Base-by-base conservation (phyloP, 1,284 basidiomycete species). In the Melanopsichium pennsylvanicum region DNA sequence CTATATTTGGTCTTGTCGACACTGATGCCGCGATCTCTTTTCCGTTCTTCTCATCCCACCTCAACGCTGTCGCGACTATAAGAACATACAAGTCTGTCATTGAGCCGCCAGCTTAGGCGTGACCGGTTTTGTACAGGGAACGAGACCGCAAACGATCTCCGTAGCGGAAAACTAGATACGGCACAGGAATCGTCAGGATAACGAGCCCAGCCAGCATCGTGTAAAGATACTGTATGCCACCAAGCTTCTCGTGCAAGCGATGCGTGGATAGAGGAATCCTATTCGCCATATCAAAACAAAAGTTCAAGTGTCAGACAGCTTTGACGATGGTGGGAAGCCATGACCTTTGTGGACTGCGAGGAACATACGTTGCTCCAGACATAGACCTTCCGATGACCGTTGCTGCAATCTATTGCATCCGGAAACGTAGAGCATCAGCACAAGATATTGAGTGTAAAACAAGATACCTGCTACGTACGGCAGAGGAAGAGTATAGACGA, bases 311-410 rank as follows among this genome's bases (percentile, higher is more conserved):
- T n/a, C 23, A 33, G 19, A n/a, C n/a, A n/a, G n/a, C n/a, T n/a
- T n/a, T 34, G 26, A 7, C n/a, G 19, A 15, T 22, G 15, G 8
- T n/a, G 10, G 31, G 7, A 5, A 19, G n/a, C n/a, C n/a, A n/a
- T n/a, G n/a, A n/a, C n/a, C n/a, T n/a, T n/a, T n/a, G n/a, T n/a
- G n/a, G n/a, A n/a, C n/a, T n/a, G n/a, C n/a, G n/a, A n/a, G 27
- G 27, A 29, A 29, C 27, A 9, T 27, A 61, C 45, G 64, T 62
- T 25, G 64, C 64, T 6, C 64, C 64, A 3, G 58, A 61, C 27
- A 62, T 23, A n/a, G 64, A 57, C 5, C 64, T 37, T 1, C 51
- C 64, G 19, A 68, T 68, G 26, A 68, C 64, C 0, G 64, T 62
- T 12, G 58, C 54, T 9, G 64, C 64, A 15, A 68, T 61, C 62